These are phyloP conservation scores for Penicillium atrosanguineum DNA, from an alignment of 495 filamentous ascomycete genomes.

Conservation along the genomic window DNA sequence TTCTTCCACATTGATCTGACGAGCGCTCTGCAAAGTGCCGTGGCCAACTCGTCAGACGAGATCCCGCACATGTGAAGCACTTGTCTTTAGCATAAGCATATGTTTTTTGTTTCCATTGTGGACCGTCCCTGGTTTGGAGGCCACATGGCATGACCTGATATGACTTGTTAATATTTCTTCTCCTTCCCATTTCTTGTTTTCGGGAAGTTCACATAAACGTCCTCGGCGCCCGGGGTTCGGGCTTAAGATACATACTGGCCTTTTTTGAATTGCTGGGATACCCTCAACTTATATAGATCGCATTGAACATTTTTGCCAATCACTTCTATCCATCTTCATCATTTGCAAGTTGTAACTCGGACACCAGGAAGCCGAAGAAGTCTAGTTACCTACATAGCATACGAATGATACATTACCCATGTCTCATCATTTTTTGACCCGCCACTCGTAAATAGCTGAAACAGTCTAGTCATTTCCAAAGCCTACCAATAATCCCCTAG, in stretches of 20 bases:
- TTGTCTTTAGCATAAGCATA: not conserved
- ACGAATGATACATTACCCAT: too few species aligned
- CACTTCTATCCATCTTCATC: too few species aligned
- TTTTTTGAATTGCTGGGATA: conserved; percentile 9
- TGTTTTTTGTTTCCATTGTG: conserved; percentile 15
- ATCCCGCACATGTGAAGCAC: conserved; percentile 13
- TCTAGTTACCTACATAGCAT: not conserved
- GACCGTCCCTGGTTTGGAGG: conserved; percentile 25
- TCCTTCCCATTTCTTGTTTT: not conserved
- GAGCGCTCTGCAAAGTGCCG: conserved; percentile 83
- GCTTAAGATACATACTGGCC: not conserved
- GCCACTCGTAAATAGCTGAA: too few species aligned
- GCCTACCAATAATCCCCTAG: too few species aligned
- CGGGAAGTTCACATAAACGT: not conserved
- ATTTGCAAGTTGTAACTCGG: not conserved
- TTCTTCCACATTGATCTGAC: conserved; percentile 95
- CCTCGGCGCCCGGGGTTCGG: not conserved
- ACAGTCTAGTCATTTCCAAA: too few species aligned
- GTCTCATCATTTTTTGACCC: too few species aligned
- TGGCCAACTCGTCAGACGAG: conserved; percentile 59
- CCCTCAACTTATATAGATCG: conserved; percentile 16
- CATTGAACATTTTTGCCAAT: not conserved
- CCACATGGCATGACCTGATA: conserved; percentile 19
- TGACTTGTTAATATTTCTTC: conserved; percentile 22
- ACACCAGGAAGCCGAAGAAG: not conserved